These are phyloP conservation scores for Ceriops tagal DNA, from an alignment of 345 rosid genomes.

Conservation along the genomic window DNA sequence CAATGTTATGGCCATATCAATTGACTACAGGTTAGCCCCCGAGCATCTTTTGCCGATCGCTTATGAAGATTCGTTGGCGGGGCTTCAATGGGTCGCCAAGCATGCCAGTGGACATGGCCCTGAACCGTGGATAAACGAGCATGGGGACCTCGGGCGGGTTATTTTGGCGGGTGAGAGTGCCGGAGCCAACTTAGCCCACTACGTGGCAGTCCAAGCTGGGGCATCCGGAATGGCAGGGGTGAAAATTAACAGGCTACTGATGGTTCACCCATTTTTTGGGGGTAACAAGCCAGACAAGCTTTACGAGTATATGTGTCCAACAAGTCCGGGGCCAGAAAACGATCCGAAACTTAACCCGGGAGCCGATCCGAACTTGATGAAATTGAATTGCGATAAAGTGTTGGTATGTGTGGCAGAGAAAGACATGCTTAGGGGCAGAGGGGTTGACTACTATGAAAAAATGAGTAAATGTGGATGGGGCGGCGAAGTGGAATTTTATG, in stretches of 20 bases:
- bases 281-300: constrained; percentile 24
- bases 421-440: constrained; percentile 13
- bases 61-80: constrained; percentile 19
- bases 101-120: constrained; percentile 24
- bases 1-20: constrained; percentile 12
- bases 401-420: constrained; percentile 39
- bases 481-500: constrained; percentile 13
- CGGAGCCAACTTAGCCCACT: constrained; percentile 23
- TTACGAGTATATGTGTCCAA: constrained; percentile 35
- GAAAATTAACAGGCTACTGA: constrained; percentile 1
- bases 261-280: constrained; percentile 41
- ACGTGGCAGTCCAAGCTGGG: constrained; percentile 20
- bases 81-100: constrained; percentile 15
- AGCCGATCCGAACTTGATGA: constrained; percentile 33
- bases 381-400: constrained; percentile 35
- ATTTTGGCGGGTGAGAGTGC: constrained; percentile 24
- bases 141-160: constrained; percentile 20
- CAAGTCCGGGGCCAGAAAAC: constrained; percentile 31
- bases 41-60: constrained; percentile 18
- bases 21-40: constrained; percentile 22
- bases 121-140: constrained; percentile 20
- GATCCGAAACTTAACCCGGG: constrained; percentile 50
- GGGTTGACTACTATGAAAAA: constrained; percentile 4
- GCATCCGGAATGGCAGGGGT: constrained; percentile 11
- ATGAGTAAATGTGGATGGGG: constrained; percentile 16